Percentiles rank a stretch among this genome's conserved stretches.
Conservation (phyloP, 495 filamentous ascomycete species). For the Neurospora sp. region DNA sequence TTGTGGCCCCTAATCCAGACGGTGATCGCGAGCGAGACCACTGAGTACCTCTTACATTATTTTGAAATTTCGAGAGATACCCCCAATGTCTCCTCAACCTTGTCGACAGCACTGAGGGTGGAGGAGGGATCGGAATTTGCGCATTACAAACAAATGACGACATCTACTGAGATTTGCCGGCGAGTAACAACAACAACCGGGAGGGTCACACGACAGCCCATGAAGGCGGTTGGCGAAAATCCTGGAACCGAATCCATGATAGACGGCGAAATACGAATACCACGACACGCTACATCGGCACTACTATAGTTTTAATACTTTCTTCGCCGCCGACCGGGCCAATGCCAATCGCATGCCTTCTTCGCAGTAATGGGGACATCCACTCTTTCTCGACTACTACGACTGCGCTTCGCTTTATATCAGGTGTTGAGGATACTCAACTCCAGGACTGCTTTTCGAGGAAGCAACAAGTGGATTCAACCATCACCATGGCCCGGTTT, state of each 20-base stretch:
- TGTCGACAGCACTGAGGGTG: not conserved
- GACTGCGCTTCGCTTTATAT: not conserved
- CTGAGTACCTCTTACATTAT: conserved; percentile 5
- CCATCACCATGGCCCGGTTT: not conserved
- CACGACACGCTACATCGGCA: not conserved
- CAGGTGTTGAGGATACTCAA: not conserved
- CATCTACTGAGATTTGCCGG: not conserved
- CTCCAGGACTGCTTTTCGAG: not conserved
- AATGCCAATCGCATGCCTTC: not conserved
- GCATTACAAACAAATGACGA: not conserved
- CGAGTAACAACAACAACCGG: not conserved
- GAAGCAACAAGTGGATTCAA: not conserved
- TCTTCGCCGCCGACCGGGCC: not conserved
- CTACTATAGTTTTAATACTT: not conserved
- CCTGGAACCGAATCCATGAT: not conserved
- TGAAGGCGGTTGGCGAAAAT: not conserved
- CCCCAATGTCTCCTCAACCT: not conserved
- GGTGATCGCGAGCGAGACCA: conserved; percentile 27
- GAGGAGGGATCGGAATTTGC: not conserved
- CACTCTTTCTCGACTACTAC: not conserved
- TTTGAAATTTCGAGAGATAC: not conserved
- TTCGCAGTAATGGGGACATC: not conserved
- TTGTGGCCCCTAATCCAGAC: conserved; percentile 20
- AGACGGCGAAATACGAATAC: not conserved
- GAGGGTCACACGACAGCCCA: not conserved